A percentile compares a stretch with the other conserved stretches of the same genome.
Evolutionary conservation across 169 alveolate species (phyloP).

Genomic region (Babesia sp.): DNA sequence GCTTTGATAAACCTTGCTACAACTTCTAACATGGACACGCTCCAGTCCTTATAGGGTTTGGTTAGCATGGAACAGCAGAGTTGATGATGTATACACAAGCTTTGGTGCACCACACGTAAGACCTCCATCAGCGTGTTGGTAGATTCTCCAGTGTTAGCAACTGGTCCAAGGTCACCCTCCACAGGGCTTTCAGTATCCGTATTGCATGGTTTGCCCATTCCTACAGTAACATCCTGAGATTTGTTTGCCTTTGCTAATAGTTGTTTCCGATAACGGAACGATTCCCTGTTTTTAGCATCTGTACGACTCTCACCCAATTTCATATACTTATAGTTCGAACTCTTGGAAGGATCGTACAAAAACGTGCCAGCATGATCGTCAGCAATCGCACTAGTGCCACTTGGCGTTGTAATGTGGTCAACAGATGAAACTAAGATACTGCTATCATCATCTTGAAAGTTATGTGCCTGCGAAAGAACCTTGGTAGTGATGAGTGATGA

Average conservation of each 20-base stretch:
- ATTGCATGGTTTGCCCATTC: background rate
- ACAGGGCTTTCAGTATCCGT: background rate
- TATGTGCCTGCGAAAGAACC: background rate
- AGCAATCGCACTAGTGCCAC: background rate
- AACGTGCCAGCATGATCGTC: background rate
- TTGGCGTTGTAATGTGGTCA: background rate
- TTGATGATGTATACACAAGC: constrained; percentile 29
- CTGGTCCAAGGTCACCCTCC: background rate
- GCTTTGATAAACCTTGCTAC: constrained; percentile 5
- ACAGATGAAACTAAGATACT: background rate
- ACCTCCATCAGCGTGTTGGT: constrained; percentile 20
- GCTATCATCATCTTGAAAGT: background rate
- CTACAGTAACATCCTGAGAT: background rate
- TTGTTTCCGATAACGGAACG: background rate
- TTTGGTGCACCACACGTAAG: constrained; percentile 6
- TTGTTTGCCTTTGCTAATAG: background rate
- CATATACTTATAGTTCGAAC: constrained; percentile 31
- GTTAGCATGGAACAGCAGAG: background rate
- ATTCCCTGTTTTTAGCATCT: background rate
- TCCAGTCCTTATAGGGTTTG: background rate
- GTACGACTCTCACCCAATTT: constrained; percentile 27
- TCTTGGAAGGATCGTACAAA: constrained; percentile 38
- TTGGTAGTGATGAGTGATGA: constrained; percentile 15
- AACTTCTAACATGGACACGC: background rate
- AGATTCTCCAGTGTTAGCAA: background rate